These are phyloP conservation scores for Tardiomyces digboiensis DNA, from an alignment of 1,139 yeast species.

Conservation along the genomic window DNA sequence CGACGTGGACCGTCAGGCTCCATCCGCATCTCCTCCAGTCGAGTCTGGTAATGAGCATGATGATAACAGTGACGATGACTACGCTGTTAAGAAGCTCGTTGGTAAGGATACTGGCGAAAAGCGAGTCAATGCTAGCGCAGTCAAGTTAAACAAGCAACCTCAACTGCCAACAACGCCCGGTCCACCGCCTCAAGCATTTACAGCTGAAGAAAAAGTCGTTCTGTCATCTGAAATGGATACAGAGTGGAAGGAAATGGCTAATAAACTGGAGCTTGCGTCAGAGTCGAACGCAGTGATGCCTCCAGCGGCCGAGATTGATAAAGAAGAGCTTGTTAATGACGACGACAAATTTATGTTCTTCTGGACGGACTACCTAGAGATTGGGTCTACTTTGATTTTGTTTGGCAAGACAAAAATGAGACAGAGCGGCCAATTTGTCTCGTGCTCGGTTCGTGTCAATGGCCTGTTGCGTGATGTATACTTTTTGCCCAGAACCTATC, in stretches of 20 bases:
- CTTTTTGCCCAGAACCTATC: conserved; percentile 48
- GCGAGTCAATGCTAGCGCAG: conserved; percentile 6
- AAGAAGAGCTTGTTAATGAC: conserved; percentile 17
- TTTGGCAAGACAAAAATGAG: conserved; percentile 65
- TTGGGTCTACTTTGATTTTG: conserved; percentile 57
- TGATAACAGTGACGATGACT: conserved; percentile 6
- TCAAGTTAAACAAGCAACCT: conserved; percentile 2
- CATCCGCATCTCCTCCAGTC: neutral
- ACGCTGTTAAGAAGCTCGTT: neutral
- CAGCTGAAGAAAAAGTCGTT: neutral
- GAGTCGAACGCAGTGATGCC: neutral
- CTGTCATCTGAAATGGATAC: conserved; percentile 3
- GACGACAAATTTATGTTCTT: conserved; percentile 55
- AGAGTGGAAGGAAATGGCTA: conserved; percentile 1
- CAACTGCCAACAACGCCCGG: conserved; percentile 2
- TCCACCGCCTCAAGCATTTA: conserved; percentile 9
- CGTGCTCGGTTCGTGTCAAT: conserved; percentile 71
- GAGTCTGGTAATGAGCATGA: conserved; percentile 2
- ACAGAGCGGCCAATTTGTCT: conserved; percentile 35
- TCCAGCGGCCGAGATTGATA: conserved; percentile 3
- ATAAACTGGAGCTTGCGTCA: neutral
- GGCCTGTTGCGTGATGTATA: conserved; percentile 65
- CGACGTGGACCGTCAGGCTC: neutral
- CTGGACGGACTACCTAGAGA: conserved; percentile 87
- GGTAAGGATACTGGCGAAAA: neutral